Percentiles rank a stretch among this genome's conserved stretches.
These are phyloP conservation scores for Fraxinus ornus DNA, from an alignment of 305 asterid species.

Conservation along the genomic window DNA sequence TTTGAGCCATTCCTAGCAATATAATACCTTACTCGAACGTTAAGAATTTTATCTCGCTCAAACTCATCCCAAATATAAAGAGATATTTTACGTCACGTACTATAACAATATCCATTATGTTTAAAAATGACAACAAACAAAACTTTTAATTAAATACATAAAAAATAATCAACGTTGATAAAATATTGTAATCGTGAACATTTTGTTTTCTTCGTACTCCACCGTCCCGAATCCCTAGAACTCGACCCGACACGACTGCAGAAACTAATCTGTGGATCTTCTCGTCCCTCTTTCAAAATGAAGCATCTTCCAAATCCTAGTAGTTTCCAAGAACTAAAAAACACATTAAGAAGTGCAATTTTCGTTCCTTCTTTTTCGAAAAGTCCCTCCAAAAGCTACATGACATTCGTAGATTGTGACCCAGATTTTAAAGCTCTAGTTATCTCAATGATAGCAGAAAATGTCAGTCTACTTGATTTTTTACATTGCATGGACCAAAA, in stretches of 20 bases:
- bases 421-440: constrained; percentile 26
- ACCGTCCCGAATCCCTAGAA: neutral
- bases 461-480: neutral
- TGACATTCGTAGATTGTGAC: constrained; percentile 12
- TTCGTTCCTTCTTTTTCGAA: neutral
- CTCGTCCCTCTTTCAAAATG: neutral
- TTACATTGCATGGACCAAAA: neutral
- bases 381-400: constrained; percentile 20
- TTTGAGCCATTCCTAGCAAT: neutral
- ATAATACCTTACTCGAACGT: neutral
- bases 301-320: constrained; percentile 29
- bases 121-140: neutral
- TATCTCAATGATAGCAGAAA: constrained; percentile 13
- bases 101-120: neutral
- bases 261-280: neutral
- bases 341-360: neutral
- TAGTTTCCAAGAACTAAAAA: constrained; percentile 28
- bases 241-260: neutral
- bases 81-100: neutral
- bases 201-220: neutral
- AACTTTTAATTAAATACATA: neutral
- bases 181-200: neutral
- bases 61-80: neutral
- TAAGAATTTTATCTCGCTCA: neutral
- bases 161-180: no score